phyloP scores from a whole-genome alignment of 805 yeast species.

The Hermanozyma aechmeae region DNA sequence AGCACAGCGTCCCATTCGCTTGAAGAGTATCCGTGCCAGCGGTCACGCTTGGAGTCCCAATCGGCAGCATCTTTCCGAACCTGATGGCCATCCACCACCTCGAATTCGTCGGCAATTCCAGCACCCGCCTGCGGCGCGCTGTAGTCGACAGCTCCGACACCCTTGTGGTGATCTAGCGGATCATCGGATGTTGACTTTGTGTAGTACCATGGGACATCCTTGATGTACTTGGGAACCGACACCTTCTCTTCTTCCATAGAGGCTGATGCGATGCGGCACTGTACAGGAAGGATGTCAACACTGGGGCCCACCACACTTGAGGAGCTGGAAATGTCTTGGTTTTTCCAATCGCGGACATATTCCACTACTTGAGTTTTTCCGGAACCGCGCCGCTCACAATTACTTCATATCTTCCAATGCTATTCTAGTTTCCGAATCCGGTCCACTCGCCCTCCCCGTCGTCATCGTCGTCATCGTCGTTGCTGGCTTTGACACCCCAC shows the following conservation, averaged over 20 bases:
- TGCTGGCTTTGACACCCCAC: slow-evolving; percentile 49
- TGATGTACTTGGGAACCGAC: slow-evolving; percentile 33
- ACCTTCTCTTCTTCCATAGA: too few relatives aligned
- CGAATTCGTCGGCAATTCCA: slow-evolving; percentile 45
- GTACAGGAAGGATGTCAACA: too few relatives aligned
- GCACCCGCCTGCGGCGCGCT: slow-evolving; percentile 45
- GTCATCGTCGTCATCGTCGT: slow-evolving; percentile 11
- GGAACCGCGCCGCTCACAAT: slow-evolving; percentile 1
- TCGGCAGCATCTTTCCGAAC: slow-evolving; percentile 23
- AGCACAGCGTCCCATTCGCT: slow-evolving; percentile 49
- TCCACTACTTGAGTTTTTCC: neutral
- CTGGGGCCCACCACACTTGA: too few relatives aligned
- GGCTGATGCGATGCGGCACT: too few relatives aligned
- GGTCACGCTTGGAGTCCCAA: slow-evolving; percentile 67
- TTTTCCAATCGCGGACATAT: slow-evolving; percentile 5
- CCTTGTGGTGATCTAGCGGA: neutral
- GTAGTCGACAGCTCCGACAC: slow-evolving; percentile 22
- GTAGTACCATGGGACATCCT: slow-evolving; percentile 25
- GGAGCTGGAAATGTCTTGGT: slow-evolving; percentile 26
- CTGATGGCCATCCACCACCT: slow-evolving; percentile 4
- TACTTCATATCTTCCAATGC: slow-evolving; percentile 4
- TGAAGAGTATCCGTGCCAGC: slow-evolving; percentile 74
- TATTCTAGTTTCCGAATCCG: slow-evolving; percentile 5
- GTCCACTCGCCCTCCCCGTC: slow-evolving; percentile 17
- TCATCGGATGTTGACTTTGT: neutral